Conservation (phyloP, 2,329 filamentous ascomycete species). For the Fusarium chlamydosporum region DNA sequence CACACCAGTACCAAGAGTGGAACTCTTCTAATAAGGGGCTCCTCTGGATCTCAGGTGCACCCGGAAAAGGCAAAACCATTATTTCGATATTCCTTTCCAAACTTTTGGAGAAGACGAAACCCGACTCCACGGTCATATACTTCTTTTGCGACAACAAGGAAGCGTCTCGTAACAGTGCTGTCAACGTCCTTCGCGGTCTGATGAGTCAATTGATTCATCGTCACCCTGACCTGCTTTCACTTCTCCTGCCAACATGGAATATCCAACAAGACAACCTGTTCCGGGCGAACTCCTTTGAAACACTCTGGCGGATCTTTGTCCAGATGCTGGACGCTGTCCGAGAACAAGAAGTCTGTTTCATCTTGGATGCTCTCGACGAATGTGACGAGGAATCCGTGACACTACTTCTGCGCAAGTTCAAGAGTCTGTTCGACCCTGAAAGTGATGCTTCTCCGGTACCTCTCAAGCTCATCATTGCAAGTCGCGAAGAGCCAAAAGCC, state of each 20-base stretch:
- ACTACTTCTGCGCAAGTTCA: neutral
- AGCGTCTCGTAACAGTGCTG: neutral
- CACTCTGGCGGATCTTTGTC: slow-evolving; percentile 4
- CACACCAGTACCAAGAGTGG: slow-evolving; percentile 7
- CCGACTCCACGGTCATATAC: neutral
- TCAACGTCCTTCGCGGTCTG: slow-evolving; percentile 6
- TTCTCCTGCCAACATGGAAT: neutral
- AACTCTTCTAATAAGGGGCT: neutral
- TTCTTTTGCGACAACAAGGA: slow-evolving; percentile 31
- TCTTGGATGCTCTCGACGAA: slow-evolving; percentile 25
- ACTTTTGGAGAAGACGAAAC: neutral
- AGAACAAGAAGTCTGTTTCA: neutral
- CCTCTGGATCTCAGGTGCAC: slow-evolving; percentile 16
- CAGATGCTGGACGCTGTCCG: neutral
- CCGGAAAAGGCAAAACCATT: slow-evolving; percentile 28
- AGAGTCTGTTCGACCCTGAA: neutral
- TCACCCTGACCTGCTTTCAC: neutral
- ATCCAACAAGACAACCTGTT: neutral
- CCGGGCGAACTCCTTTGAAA: neutral
- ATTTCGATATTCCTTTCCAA: slow-evolving; percentile 22
- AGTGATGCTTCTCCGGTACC: accelerated
- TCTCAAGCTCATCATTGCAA: neutral
- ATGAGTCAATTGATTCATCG: slow-evolving; percentile 14
- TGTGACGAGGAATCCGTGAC: neutral
- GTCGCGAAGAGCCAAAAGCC: slow-evolving; percentile 8